A percentile compares a stretch with the other conserved stretches of the same genome.
Evolutionary conservation across 1,139 yeast species (phyloP).

Genomic region (Taphrina communis): DNA sequence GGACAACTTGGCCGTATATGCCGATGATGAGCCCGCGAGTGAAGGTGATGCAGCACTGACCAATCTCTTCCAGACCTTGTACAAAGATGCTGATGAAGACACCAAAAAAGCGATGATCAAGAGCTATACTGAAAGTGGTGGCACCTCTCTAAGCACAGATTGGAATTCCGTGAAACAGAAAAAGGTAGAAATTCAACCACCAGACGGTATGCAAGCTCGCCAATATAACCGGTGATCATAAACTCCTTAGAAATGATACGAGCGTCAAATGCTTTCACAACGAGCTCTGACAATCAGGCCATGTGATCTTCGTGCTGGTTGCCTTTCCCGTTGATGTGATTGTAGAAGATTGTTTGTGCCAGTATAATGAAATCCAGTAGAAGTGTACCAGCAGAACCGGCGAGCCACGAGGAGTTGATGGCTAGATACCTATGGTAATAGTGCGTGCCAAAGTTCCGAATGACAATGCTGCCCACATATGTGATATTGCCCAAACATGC

Average conservation of each 20-base stretch:
- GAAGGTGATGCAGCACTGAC: slow-evolving; percentile 66
- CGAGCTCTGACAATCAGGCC: neutral
- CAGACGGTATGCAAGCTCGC: slow-evolving; percentile 29
- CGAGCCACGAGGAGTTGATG: slow-evolving; percentile 78
- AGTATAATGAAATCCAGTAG: slow-evolving; percentile 83
- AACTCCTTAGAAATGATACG: no score
- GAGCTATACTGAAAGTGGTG: slow-evolving; percentile 89
- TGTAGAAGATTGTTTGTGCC: slow-evolving; percentile 62
- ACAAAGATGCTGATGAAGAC: slow-evolving; percentile 83
- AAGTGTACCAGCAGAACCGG: slow-evolving; percentile 89
- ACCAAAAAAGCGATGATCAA: slow-evolving; percentile 96
- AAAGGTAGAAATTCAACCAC: slow-evolving; percentile 62
- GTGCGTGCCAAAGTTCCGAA: slow-evolving; percentile 48
- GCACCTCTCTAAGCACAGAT: slow-evolving; percentile 89
- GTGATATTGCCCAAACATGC: slow-evolving; percentile 78
- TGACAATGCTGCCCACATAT: slow-evolving; percentile 73
- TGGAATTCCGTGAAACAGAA: slow-evolving; percentile 86
- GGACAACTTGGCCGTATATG: slow-evolving; percentile 62
- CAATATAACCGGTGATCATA: neutral
- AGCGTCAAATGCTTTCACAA: no score
- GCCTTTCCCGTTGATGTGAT: slow-evolving; percentile 37
- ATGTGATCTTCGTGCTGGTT: neutral
- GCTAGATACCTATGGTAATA: slow-evolving; percentile 55
- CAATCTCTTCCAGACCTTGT: slow-evolving; percentile 65
- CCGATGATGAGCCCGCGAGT: slow-evolving; percentile 50